Evolutionary conservation across 306 rosid species (phyloP), one percentile per base, ranked within the genome.

Genomic region (Ceratonia siliqua): DNA sequence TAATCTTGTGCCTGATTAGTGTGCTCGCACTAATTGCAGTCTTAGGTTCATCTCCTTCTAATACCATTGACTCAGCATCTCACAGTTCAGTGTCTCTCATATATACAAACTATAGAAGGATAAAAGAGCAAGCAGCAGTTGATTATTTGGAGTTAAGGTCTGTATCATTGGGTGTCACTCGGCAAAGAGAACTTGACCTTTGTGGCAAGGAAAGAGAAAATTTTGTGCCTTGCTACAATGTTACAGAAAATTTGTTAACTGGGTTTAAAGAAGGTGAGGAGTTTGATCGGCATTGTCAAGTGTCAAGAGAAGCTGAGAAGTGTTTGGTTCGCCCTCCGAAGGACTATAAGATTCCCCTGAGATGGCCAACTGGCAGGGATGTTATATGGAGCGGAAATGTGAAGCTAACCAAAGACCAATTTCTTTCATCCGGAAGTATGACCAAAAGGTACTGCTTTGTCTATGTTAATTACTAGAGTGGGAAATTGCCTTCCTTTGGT

Each of bases 401-500:
- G 81, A 95, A 92, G 92, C 83, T 95, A 66, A 92, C 93, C 81
- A 95, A 88, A 81, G 99, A 95, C 62, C 99, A 95, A 72, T 93
- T 92, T 84, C 98, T 95, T 85, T 90, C 99, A 0, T 95, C 99
- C 42, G 99, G 99, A 75, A 95, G 96, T 87, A 89, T 93, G 93
- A 95, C 99, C 79, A 95, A 95, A 82, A 95, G 99, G 99, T 95
- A 74, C 72, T 69, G 77, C 17, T 5, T 28, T 18, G 58, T 43
- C 35, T 32, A 5, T 39, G 52, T 50, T 58, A 33, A 21, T 21
- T 61, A 33, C 20, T 49, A 57, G 22, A 28, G 35, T 80, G 55
- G 20, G 39, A 70, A 68, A 54, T 15, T 83, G 56, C 14, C 41
- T 11, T 63, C 38, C 58, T 71, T 39, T 45, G 42, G 62, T 56